Percentiles rank a stretch among this genome's conserved stretches.
These are phyloP conservation scores for Pseudonitzschia delicatissima DNA, from an alignment of 108 stramenopile genomes.

Conservation along the genomic window DNA sequence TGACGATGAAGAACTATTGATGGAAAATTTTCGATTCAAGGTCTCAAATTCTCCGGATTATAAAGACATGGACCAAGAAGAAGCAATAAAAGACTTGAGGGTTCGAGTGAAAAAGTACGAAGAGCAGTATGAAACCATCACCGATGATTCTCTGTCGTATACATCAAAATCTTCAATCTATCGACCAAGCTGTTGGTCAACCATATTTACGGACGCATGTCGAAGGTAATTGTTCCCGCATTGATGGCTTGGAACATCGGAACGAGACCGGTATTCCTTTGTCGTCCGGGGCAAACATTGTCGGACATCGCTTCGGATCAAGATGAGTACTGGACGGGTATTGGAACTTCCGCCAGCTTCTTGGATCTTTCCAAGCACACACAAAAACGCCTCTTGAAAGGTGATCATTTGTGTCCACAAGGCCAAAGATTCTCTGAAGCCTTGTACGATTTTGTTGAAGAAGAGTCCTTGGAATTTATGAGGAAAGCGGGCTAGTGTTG, in stretches of 20 bases:
- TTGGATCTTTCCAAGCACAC: slow-evolving; percentile 26
- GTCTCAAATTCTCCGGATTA: slow-evolving; percentile 84
- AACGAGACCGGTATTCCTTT: slow-evolving; percentile 78
- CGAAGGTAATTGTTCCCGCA: slow-evolving; percentile 83
- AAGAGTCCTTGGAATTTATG: slow-evolving; percentile 67
- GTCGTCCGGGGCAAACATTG: slow-evolving; percentile 81
- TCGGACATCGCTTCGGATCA: slow-evolving; percentile 40
- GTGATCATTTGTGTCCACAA: slow-evolving; percentile 57
- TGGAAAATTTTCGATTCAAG: slow-evolving; percentile 79
- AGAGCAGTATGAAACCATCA: slow-evolving; percentile 88
- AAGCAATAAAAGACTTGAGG: slow-evolving; percentile 81
- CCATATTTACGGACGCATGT: slow-evolving; percentile 82
- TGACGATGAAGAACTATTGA: slow-evolving; percentile 84
- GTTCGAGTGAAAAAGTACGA: slow-evolving; percentile 89
- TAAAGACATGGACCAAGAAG: slow-evolving; percentile 55
- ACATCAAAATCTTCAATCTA: slow-evolving; percentile 93
- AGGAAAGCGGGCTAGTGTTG: slow-evolving; percentile 35
- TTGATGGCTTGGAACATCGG: slow-evolving; percentile 93
- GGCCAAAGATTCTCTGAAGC: slow-evolving; percentile 74
- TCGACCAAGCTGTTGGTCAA: slow-evolving; percentile 80
- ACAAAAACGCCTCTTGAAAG: slow-evolving; percentile 36
- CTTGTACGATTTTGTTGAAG: slow-evolving; percentile 55
- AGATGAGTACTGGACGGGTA: slow-evolving; percentile 38
- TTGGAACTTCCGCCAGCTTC: slow-evolving; percentile 17
- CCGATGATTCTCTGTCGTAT: slow-evolving; percentile 88